Evolutionary conservation across 768 basidiomycete species (phyloP).

Genomic region (Tricholoma furcatifolium): DNA sequence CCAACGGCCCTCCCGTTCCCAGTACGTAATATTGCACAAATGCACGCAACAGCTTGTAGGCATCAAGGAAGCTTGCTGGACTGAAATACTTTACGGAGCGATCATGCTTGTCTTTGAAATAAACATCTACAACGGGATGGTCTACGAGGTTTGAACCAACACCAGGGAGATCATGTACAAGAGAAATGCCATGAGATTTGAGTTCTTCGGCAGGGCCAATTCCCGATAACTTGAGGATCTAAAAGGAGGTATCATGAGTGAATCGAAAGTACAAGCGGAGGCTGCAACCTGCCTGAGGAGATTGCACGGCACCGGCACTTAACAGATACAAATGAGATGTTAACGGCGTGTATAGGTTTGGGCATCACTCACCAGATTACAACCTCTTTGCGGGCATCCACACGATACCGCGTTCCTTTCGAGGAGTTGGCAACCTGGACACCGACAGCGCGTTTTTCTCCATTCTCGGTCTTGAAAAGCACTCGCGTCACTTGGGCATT

Average conservation of each 20-base stretch:
- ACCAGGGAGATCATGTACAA: constrained; percentile 63
- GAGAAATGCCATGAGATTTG: constrained; percentile 46
- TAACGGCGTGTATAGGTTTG: neutral
- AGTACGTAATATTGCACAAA: constrained; percentile 39
- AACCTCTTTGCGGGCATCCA: constrained; percentile 55
- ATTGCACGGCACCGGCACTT: constrained; percentile 61
- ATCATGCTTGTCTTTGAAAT: constrained; percentile 50
- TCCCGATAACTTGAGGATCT: constrained; percentile 74
- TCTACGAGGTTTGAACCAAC: constrained; percentile 77
- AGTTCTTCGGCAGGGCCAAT: constrained; percentile 68
- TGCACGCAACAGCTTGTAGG: constrained; percentile 29
- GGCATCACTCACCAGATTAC: constrained; percentile 54
- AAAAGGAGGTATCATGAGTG: neutral
- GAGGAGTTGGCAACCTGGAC: constrained; percentile 54
- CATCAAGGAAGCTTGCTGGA: constrained; percentile 25
- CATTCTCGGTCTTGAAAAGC: constrained; percentile 44
- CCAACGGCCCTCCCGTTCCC: constrained; percentile 46
- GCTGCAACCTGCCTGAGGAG: constrained; percentile 43
- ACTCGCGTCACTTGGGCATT: constrained; percentile 57
- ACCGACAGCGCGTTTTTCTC: constrained; percentile 49
- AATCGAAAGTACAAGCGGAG: neutral
- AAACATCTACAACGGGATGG: constrained; percentile 55
- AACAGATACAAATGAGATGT: neutral
- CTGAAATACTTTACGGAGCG: constrained; percentile 39
- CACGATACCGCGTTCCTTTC: constrained; percentile 39